These are phyloP conservation scores for Kurtzmaniella quercitrusa DNA, from an alignment of 1,139 yeast genomes.

Conservation along the genomic window DNA sequence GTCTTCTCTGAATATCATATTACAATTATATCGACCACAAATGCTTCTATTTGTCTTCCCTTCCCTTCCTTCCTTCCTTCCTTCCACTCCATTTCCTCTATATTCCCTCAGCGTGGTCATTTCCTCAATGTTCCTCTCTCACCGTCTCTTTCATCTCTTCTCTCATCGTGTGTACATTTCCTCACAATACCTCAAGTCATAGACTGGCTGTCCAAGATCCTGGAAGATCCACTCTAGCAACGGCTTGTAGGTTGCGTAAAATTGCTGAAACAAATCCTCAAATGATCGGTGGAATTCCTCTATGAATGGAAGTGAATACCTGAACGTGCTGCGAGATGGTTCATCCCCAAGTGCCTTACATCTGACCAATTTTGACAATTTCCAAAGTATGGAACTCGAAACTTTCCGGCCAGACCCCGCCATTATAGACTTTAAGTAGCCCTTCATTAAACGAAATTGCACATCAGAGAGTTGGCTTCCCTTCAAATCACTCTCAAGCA, in stretches of 20 bases:
- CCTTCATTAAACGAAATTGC: neutral
- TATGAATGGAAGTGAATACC: neutral
- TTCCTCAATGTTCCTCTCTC: too few species aligned
- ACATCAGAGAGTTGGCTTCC: neutral
- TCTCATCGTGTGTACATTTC: neutral
- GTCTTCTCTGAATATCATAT: too few species aligned
- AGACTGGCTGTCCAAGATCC: conserved; percentile 20
- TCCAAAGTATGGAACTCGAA: neutral
- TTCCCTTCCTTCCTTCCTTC: too few species aligned
- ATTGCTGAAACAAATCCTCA: neutral
- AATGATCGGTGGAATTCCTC: neutral
- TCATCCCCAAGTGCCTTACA: neutral
- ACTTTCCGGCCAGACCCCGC: neutral
- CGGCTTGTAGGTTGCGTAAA: conserved; percentile 24
- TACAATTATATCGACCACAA: too few species aligned
- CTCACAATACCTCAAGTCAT: neutral
- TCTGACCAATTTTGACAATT: neutral
- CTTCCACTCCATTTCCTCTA: too few species aligned
- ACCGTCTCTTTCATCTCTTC: too few species aligned
- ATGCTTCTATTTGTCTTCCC: too few species aligned
- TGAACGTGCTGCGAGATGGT: neutral
- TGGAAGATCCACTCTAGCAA: conserved; percentile 28
- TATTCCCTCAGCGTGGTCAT: too few species aligned
- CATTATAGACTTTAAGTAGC: neutral
- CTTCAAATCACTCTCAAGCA: neutral